A percentile compares a stretch with the other conserved stretches of the same genome.
phyloP scores from a whole-genome alignment of 345 rosid species.

The Camelina sativa region DNA sequence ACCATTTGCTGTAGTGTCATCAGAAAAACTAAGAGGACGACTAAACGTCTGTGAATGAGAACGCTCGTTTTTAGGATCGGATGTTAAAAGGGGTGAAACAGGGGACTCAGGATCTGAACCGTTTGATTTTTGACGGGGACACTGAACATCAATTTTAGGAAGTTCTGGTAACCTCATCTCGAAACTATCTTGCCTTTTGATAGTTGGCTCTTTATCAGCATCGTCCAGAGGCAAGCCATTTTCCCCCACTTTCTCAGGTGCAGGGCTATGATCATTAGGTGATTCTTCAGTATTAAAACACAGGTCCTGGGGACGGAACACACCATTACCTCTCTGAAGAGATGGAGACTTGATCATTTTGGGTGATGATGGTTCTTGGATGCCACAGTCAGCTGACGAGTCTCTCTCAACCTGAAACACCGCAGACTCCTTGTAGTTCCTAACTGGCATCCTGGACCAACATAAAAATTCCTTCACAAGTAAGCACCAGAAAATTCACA shows the following conservation, averaged over 20 bases:
- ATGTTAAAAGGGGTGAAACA: slow-evolving; percentile 90
- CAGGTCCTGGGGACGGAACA: slow-evolving; percentile 61
- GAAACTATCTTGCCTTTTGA: slow-evolving; percentile 94
- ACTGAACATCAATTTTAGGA: slow-evolving; percentile 83
- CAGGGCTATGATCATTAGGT: slow-evolving; percentile 71
- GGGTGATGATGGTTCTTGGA: slow-evolving; percentile 86
- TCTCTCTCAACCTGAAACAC: slow-evolving; percentile 84
- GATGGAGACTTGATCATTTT: slow-evolving; percentile 86
- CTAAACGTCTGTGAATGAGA: slow-evolving; percentile 98
- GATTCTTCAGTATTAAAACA: slow-evolving; percentile 68
- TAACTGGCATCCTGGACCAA: slow-evolving; percentile 86
- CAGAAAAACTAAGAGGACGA: slow-evolving; percentile 82
- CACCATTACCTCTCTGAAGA: slow-evolving; percentile 76
- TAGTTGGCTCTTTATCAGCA: slow-evolving; percentile 81
- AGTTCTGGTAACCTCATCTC: slow-evolving; percentile 91
- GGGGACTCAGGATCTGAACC: slow-evolving; percentile 98
- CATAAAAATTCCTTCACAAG: slow-evolving; percentile 20
- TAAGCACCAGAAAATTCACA: slow-evolving; percentile 31
- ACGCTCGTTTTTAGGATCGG: slow-evolving; percentile 93
- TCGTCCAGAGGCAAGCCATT: slow-evolving; percentile 64
- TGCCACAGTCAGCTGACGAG: slow-evolving; percentile 76
- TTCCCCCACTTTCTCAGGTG: slow-evolving; percentile 71
- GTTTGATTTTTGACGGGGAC: slow-evolving; percentile 62
- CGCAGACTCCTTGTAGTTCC: slow-evolving; percentile 65
- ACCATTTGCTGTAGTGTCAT: slow-evolving; percentile 60